Percentiles rank a stretch among this genome's conserved stretches.
Evolutionary conservation across 345 rosid species (phyloP).

Genomic region (Melaleuca quinquenervia): DNA sequence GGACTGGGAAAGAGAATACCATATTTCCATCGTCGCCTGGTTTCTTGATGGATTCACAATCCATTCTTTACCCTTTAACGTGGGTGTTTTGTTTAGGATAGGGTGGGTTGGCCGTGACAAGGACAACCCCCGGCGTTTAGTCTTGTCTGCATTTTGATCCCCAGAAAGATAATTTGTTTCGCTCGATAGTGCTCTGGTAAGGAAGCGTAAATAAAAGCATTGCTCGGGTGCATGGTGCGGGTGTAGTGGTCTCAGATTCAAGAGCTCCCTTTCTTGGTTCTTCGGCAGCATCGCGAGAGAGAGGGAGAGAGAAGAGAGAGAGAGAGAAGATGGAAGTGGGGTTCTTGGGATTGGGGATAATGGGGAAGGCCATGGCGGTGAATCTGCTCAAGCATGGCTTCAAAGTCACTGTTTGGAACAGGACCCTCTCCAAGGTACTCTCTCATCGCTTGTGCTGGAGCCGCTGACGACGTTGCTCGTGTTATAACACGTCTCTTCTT

Average conservation of each 20-base stretch:
- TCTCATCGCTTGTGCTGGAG: not conserved
- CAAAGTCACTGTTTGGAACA: conserved; percentile 94
- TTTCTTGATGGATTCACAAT: not conserved
- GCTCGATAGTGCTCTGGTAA: not conserved
- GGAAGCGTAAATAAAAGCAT: not conserved
- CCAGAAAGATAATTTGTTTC: not conserved
- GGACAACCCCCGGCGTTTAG: not conserved
- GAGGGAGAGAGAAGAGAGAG: not conserved
- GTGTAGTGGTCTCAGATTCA: no score
- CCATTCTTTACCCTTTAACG: not conserved
- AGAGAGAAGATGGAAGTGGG: conserved; percentile 69
- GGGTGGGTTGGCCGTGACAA: not conserved
- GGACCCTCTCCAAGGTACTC: conserved; percentile 82
- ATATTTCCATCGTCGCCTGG: not conserved
- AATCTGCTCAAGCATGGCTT: conserved; percentile 72
- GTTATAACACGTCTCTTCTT: not conserved
- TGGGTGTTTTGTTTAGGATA: not conserved
- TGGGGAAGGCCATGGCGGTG: conserved; percentile 95
- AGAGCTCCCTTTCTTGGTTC: not conserved
- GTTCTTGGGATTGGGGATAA: conserved; percentile 86
- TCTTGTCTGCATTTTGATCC: not conserved
- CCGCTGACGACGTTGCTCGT: not conserved
- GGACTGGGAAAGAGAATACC: not conserved
- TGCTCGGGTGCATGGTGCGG: not conserved
- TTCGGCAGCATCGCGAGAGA: not conserved